Evolutionary conservation across 2,329 filamentous ascomycete genomes (phyloP), one percentile per base, ranked within the genome.

Genomic region (Cryphonectria parasitica): DNA sequence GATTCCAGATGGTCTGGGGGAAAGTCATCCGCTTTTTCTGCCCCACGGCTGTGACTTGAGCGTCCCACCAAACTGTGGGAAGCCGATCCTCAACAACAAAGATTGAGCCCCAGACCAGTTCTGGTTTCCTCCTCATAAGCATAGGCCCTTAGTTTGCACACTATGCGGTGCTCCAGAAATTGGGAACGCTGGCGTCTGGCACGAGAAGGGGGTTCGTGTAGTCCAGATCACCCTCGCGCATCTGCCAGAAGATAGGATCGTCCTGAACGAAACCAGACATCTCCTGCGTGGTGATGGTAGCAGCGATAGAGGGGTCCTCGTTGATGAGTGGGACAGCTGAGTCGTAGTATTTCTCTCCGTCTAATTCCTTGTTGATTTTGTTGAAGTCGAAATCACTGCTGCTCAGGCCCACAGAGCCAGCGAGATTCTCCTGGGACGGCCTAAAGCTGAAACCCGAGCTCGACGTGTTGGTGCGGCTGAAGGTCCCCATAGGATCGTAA

Each of bases 241-340:
- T 25, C 77, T 85, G 82, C 84, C 85, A 87, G 68, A 85, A 83
- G 3, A 82, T 80, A 28, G 83, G 79, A 73, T 87, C 84, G 58
- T 87, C 83, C 54, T 89, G 87, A 3, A 64, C 58, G 13, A 78
- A 75, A 36, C 72, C 71, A 75, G 69, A 39, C 52, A 72, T 56
- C 65, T 72, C 71, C 75, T 64, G 71, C 19, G 73, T 69, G 15
- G 75, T 71, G 49, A 66, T 72, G 22, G 73, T 68, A 45, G 74
- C 64, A n/a, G 87, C 82, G 73, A 86, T 81, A 8, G 84, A 82
- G 39, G 86, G 79, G 62, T 85, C 82, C 22, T 81, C 79, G 34
- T 78, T 79, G 56, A 80, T 77, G 73, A 83, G 77, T 1, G 81
- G 80, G 5, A 80, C 77, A 31, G 82, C 77, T 2, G 80, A 79